Percentiles rank a stretch among this genome's conserved stretches.
These are phyloP conservation scores for Pleoardoris graminearum DNA, from an alignment of 2,329 filamentous ascomycete genomes.

Conservation along the genomic window DNA sequence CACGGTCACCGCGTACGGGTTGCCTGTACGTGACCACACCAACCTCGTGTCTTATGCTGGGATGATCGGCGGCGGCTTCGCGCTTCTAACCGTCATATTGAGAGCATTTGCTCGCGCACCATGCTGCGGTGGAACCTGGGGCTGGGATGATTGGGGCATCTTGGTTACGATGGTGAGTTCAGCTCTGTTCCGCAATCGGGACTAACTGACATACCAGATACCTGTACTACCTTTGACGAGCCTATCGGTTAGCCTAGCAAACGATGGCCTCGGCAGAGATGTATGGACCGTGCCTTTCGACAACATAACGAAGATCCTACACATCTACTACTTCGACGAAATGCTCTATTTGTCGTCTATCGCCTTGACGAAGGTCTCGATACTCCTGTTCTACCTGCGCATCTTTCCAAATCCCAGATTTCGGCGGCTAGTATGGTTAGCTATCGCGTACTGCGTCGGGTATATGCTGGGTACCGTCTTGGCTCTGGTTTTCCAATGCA, in stretches of 20 bases:
- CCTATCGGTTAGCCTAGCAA: slow-evolving; percentile 19
- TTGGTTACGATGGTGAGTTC: slow-evolving; percentile 42
- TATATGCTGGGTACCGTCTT: neutral
- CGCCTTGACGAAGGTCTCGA: slow-evolving; percentile 27
- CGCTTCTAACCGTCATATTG: slow-evolving; percentile 39
- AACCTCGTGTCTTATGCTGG: slow-evolving; percentile 38
- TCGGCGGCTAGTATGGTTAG: neutral
- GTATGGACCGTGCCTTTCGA: slow-evolving; percentile 52
- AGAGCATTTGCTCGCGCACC: slow-evolving; percentile 43
- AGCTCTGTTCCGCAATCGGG: neutral
- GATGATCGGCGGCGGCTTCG: slow-evolving; percentile 39
- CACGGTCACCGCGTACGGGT: slow-evolving; percentile 39
- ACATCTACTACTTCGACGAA: slow-evolving; percentile 24
- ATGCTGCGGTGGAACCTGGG: slow-evolving; percentile 43
- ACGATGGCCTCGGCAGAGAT: slow-evolving; percentile 53
- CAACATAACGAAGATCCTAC: slow-evolving; percentile 48
- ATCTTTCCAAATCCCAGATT: slow-evolving; percentile 19
- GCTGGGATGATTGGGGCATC: slow-evolving; percentile 47
- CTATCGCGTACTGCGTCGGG: neutral
- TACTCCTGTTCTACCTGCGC: slow-evolving; percentile 26
- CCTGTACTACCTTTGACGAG: slow-evolving; percentile 24
- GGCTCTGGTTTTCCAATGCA: neutral
- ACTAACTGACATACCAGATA: slow-evolving; percentile 15
- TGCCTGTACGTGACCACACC: slow-evolving; percentile 43
- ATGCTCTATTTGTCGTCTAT: slow-evolving; percentile 19